phyloP scores from a whole-genome alignment of 495 filamentous ascomycete genomes.

The Penicillium cataractarum region DNA sequence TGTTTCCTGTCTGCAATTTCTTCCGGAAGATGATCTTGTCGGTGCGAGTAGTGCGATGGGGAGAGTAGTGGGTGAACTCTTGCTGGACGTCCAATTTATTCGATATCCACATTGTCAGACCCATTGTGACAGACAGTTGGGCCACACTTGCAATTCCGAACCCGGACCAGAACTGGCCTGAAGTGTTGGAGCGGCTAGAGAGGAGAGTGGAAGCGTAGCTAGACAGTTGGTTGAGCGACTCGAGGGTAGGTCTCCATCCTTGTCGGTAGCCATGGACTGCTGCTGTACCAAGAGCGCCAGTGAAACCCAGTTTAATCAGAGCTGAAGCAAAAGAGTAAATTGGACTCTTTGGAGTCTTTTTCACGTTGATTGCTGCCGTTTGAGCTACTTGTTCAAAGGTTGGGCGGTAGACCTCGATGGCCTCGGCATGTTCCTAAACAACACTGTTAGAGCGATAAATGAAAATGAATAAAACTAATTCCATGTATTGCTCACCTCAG shows the following conservation, averaged over 20 bases:
- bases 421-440: conserved; percentile 3
- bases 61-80: conserved; percentile 29
- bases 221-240: not conserved
- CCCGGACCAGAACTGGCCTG: not conserved
- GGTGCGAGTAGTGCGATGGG: conserved; percentile 18
- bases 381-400: not conserved
- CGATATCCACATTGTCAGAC: conserved; percentile 25
- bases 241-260: not conserved
- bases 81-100: conserved; percentile 31
- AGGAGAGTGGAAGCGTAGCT: not conserved
- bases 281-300: not conserved
- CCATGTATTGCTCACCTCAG: not conserved
- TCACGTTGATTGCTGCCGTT: not conserved
- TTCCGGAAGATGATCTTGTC: conserved; percentile 18
- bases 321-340: not conserved
- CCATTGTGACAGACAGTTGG: conserved; percentile 35
- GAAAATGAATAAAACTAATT: not conserved
- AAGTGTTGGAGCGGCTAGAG: not conserved
- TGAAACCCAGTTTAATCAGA: not conserved
- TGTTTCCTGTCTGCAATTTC: conserved; percentile 26
- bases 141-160: not conserved
- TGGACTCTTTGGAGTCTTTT: not conserved
- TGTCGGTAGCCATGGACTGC: not conserved
- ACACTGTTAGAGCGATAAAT: not conserved
- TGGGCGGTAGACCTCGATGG: not conserved